A percentile compares a stretch with the other conserved stretches of the same genome.
Conservation (phyloP, 2,329 filamentous ascomycete species). For the Penicillium glabrum region DNA sequence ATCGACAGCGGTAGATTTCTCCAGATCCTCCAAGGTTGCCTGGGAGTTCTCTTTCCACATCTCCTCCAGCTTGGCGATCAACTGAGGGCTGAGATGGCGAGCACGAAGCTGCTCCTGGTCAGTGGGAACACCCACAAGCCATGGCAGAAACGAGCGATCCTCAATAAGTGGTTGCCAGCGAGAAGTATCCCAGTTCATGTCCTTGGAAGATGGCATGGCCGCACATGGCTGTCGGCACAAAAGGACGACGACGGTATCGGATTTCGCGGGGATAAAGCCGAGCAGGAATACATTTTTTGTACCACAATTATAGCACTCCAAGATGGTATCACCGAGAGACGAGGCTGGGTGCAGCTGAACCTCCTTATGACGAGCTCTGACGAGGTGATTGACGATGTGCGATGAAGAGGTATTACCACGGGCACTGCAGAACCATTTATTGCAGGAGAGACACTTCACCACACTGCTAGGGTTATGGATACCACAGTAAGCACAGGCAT, state of each 20-base stretch:
- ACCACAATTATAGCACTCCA: constrained; percentile 99
- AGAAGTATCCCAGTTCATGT: constrained; percentile 99
- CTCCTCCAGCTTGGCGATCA: constrained; percentile 94
- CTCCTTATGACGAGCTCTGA: constrained; percentile 96
- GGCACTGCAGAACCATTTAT: constrained; percentile 98
- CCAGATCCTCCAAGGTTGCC: constrained; percentile 85
- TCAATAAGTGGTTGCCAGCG: constrained; percentile 97
- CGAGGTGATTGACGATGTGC: constrained; percentile 97
- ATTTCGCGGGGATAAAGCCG: constrained; percentile 97
- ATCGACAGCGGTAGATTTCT: constrained; percentile 87
- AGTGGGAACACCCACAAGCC: constrained; percentile 85
- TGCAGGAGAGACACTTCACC: constrained; percentile 92
- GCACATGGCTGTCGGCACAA: constrained; percentile 96
- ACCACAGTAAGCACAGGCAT: constrained; percentile 97
- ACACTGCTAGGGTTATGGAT: constrained; percentile 95
- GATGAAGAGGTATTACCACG: constrained; percentile 95
- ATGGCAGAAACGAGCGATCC: constrained; percentile 89
- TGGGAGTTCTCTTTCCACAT: constrained; percentile 96
- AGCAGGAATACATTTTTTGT: constrained; percentile 99
- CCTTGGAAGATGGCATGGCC: constrained; percentile 90
- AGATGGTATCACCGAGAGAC: constrained; percentile 87
- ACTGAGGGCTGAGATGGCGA: constrained; percentile 86
- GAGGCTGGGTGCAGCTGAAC: constrained; percentile 94
- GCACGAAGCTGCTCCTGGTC: constrained; percentile 96
- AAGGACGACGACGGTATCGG: constrained; percentile 94